Evolutionary conservation across 257 asterid genomes (phyloP).

Genomic region (Euphrasia confusa): DNA sequence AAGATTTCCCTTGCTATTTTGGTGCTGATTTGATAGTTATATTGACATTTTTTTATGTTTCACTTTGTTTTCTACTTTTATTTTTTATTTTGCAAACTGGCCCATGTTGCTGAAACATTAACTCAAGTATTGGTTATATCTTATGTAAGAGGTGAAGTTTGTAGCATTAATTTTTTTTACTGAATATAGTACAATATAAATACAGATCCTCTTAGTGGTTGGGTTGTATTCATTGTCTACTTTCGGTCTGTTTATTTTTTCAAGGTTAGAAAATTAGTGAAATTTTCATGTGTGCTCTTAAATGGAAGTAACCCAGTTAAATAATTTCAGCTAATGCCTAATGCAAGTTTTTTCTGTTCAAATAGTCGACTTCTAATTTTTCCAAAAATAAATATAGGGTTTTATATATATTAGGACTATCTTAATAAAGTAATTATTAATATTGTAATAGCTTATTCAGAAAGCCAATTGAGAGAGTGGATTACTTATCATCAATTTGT

Average conservation of each 20-base stretch:
- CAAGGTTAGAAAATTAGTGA: slow-evolving; percentile 1
- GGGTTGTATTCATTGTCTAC: background rate
- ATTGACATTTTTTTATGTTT: background rate
- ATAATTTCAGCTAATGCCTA: background rate
- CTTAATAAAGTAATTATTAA: background rate
- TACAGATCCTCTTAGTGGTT: background rate
- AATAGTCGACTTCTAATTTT: slow-evolving; percentile 2
- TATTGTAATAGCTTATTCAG: background rate
- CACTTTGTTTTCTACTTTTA: slow-evolving; percentile 3
- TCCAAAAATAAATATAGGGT: background rate
- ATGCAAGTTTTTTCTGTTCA: background rate
- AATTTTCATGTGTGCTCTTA: background rate
- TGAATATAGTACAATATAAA: too few relatives aligned
- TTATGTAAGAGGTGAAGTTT: background rate
- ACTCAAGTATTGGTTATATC: background rate
- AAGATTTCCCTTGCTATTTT: slow-evolving; percentile 5
- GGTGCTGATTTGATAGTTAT: slow-evolving; percentile 7
- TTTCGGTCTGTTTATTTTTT: background rate
- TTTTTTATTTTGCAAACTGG: background rate
- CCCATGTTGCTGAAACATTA: background rate
- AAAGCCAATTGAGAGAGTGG: background rate
- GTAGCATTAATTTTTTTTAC: too few relatives aligned
- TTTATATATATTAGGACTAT: background rate
- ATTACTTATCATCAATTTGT: background rate
- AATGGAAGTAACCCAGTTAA: background rate